Percentiles rank a stretch among this genome's conserved stretches.
Conservation (phyloP, 495 filamentous ascomycete genomes). For the Wilcoxina mikolae region DNA sequence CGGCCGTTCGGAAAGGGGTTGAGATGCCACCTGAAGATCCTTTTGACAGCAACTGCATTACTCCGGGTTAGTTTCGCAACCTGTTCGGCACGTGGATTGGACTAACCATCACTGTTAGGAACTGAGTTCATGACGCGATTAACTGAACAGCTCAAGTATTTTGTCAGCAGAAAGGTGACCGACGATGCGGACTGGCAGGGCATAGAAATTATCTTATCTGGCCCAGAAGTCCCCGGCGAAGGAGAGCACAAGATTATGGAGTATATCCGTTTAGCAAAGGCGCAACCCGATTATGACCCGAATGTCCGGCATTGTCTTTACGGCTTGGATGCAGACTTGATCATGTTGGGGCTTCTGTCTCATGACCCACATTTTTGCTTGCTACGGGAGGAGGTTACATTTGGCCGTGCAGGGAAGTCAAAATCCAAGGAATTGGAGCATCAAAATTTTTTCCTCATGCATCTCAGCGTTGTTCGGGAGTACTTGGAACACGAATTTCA, state of each 20-base stretch:
- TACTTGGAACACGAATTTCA: conserved; percentile 96
- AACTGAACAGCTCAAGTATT: conserved; percentile 88
- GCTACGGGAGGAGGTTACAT: conserved; percentile 92
- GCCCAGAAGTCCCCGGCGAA: conserved; percentile 97
- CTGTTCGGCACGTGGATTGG: background rate
- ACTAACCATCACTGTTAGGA: conserved; percentile 20
- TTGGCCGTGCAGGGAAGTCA: conserved; percentile 67
- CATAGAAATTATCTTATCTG: conserved; percentile 88
- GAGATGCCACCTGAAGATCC: conserved; percentile 89
- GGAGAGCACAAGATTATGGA: conserved; percentile 99
- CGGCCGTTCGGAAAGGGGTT: conserved; percentile 72
- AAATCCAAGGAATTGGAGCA: conserved; percentile 95
- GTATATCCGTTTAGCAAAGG: conserved; percentile 92
- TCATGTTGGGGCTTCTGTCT: conserved; percentile 93
- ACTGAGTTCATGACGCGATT: conserved; percentile 98
- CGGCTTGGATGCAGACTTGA: conserved; percentile 91
- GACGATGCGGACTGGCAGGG: conserved; percentile 96
- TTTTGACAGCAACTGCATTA: conserved; percentile 99
- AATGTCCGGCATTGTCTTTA: conserved; percentile 96
- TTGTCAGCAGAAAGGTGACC: conserved; percentile 95
- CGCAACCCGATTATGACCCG: conserved; percentile 83
- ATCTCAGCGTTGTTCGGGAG: conserved; percentile 92
- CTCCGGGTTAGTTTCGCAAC: conserved; percentile 46
- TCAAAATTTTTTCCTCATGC: conserved; percentile 96
- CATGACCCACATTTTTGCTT: conserved; percentile 98